Evolutionary conservation across 257 asterid species (phyloP).

Genomic region (Solanum dulcamara): DNA sequence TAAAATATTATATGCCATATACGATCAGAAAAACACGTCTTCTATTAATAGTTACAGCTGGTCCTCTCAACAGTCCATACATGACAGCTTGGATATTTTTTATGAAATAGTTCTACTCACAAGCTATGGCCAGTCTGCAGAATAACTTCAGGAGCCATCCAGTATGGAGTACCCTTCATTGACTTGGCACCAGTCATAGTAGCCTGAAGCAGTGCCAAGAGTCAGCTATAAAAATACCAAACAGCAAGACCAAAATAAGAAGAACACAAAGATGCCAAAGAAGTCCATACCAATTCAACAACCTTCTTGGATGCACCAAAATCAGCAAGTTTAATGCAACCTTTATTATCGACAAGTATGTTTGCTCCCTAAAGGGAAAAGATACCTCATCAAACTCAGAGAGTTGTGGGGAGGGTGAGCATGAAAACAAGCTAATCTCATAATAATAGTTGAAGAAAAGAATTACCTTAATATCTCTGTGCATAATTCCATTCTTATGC

Average conservation of each 20-base stretch:
- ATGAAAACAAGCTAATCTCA: background rate
- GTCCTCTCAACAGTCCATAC: background rate
- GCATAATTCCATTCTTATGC: no score
- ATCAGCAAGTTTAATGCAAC: slow-evolving; percentile 98
- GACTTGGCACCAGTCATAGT: slow-evolving; percentile 97
- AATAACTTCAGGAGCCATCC: slow-evolving; percentile 99
- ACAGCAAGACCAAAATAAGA: slow-evolving; percentile 6
- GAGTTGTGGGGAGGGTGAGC: background rate
- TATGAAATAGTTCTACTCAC: slow-evolving; percentile 40
- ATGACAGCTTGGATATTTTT: background rate
- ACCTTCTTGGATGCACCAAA: slow-evolving; percentile 99
- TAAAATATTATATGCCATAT: background rate
- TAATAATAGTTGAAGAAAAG: background rate
- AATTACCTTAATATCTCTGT: slow-evolving; percentile 93
- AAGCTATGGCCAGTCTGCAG: slow-evolving; percentile 99
- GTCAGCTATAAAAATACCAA: slow-evolving; percentile 8
- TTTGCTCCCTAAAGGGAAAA: slow-evolving; percentile 69
- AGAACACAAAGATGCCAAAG: background rate
- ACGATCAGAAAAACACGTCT: background rate
- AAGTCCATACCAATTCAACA: slow-evolving; percentile 71
- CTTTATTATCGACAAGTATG: slow-evolving; percentile 93
- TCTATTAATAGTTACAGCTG: background rate
- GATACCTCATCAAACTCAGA: background rate
- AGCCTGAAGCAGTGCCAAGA: slow-evolving; percentile 46
- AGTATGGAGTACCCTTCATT: slow-evolving; percentile 99